phyloP scores from a whole-genome alignment of 2,329 filamentous ascomycete genomes.

The Fusarium sp. region DNA sequence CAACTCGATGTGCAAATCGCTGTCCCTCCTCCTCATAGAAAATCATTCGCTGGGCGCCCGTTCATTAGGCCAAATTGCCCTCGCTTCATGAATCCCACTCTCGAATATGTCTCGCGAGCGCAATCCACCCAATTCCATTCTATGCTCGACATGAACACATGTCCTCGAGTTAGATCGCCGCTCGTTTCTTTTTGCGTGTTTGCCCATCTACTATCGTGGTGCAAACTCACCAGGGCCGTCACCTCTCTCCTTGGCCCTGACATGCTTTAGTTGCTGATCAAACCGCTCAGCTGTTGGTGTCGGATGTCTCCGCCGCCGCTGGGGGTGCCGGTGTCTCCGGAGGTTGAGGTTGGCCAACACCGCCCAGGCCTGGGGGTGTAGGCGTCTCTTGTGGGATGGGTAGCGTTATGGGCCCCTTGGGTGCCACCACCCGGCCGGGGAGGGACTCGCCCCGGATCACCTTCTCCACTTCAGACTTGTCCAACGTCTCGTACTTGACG shows the following conservation, averaged over 20 bases:
- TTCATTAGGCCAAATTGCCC: constrained; percentile 17
- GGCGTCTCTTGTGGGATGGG: constrained; percentile 53
- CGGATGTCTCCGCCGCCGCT: constrained; percentile 46
- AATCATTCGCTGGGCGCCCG: constrained; percentile 27
- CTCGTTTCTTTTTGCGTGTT: constrained; percentile 19
- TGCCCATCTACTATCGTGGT: constrained; percentile 17
- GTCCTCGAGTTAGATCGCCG: constrained; percentile 29
- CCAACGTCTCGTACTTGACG: constrained; percentile 93
- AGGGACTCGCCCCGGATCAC: constrained; percentile 90
- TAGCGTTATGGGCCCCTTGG: constrained; percentile 59
- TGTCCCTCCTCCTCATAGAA: constrained; percentile 11
- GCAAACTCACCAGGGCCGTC: constrained; percentile 16
- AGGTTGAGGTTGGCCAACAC: constrained; percentile 50
- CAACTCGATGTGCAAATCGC: constrained; percentile 20
- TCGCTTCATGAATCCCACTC: constrained; percentile 20
- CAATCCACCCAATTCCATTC: constrained; percentile 25
- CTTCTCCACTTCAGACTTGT: constrained; percentile 89
- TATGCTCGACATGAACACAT: constrained; percentile 34
- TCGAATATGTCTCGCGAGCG: constrained; percentile 23
- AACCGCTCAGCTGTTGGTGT: constrained; percentile 38
- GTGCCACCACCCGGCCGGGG: constrained; percentile 71
- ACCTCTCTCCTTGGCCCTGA: constrained; percentile 3
- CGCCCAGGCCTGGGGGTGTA: constrained; percentile 51
- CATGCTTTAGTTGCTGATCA: constrained; percentile 2
- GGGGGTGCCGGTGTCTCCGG: constrained; percentile 51